Conservation (phyloP, 169 alveolate species). For the Eimeria acervulina region DNA sequence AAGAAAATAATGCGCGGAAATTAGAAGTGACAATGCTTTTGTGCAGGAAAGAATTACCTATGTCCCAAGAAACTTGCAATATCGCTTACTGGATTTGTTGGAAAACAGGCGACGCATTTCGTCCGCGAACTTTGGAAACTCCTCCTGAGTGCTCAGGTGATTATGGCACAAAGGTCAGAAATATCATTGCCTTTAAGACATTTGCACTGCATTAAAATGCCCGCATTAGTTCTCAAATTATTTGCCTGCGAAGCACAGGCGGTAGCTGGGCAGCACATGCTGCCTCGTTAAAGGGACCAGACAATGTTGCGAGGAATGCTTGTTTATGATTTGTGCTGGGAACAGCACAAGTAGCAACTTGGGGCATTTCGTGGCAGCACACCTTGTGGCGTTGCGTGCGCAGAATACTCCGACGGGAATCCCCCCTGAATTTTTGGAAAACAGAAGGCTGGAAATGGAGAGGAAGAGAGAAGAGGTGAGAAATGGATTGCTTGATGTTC, state of each 20-base stretch:
- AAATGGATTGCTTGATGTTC: neutral
- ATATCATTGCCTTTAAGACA: neutral
- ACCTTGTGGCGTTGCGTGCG: constrained; percentile 49
- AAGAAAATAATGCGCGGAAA: neutral
- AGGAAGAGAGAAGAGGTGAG: constrained; percentile 78
- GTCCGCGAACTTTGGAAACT: constrained; percentile 86
- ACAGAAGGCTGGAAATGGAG: constrained; percentile 81
- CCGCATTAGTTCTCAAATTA: neutral
- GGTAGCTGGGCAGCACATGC: neutral
- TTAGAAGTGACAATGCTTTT: neutral
- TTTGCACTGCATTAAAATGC: neutral
- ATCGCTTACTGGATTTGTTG: constrained; percentile 85
- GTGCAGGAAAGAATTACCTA: constrained; percentile 73
- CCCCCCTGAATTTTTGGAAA: constrained; percentile 82
- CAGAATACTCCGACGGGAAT: constrained; percentile 82
- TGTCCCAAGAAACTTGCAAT: constrained; percentile 84
- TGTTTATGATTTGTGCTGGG: neutral
- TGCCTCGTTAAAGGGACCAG: neutral
- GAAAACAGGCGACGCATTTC: constrained; percentile 80
- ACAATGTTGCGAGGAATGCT: neutral
- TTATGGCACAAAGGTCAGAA: neutral
- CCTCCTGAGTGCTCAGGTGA: constrained; percentile 84
- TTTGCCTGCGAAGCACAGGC: neutral
- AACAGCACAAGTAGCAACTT: neutral
- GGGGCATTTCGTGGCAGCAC: neutral